phyloP scores from a whole-genome alignment of 208 protist genomes.

The Trypanosoma theileri region DNA sequence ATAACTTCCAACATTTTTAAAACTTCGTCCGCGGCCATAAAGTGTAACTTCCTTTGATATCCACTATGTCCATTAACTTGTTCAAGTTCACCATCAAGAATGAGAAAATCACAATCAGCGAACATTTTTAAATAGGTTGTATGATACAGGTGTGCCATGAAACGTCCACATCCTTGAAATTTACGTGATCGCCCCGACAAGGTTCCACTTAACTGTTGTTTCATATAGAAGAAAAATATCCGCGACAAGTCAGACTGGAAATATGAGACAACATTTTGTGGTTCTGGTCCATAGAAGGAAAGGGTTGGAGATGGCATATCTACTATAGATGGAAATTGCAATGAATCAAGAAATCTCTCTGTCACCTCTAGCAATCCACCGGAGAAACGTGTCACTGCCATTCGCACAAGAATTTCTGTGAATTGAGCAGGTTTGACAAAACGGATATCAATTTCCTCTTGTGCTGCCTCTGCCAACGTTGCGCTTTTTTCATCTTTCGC shows the following conservation, averaged over 20 bases:
- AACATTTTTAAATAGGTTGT: constrained; percentile 57
- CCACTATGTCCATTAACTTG: constrained; percentile 4
- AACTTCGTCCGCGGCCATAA: constrained; percentile 47
- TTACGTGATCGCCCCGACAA: constrained; percentile 38
- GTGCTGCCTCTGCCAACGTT: constrained; percentile 42
- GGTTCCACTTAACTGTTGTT: constrained; percentile 55
- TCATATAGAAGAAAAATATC: constrained; percentile 84
- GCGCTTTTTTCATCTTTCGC: constrained; percentile 45
- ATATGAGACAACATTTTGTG: constrained; percentile 61
- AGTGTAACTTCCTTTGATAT: constrained; percentile 32
- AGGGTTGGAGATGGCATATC: constrained; percentile 25
- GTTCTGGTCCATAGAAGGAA: constrained; percentile 40
- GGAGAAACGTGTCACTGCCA: constrained; percentile 41
- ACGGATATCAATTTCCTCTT: constrained; percentile 83
- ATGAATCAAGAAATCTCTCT: constrained; percentile 38
- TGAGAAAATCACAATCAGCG: constrained; percentile 67
- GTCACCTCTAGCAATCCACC: constrained; percentile 51
- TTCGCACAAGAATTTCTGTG: constrained; percentile 68
- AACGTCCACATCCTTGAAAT: constrained; percentile 68
- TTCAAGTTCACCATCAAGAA: constrained; percentile 15
- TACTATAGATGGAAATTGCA: constrained; percentile 33
- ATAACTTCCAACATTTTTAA: constrained; percentile 28
- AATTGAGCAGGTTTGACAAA: constrained; percentile 64
- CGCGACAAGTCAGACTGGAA: constrained; percentile 73
- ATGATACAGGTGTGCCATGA: constrained; percentile 52